A percentile compares a stretch with the other conserved stretches of the same genome.
phyloP scores from a whole-genome alignment of 2,329 filamentous ascomycete species.

The Paracoccidioides lutzii region DNA sequence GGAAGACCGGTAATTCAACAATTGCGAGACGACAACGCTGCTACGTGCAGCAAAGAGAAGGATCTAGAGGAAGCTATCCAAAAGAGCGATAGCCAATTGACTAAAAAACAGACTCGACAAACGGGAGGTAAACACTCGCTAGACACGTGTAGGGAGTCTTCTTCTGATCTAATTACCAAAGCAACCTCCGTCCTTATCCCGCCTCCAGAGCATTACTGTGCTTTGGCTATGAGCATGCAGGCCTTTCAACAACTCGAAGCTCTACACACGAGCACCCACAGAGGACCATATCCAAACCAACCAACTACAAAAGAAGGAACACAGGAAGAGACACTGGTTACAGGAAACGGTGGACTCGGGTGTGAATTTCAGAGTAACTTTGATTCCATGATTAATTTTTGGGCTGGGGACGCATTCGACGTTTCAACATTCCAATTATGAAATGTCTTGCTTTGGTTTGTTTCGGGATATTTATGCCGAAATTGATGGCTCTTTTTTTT shows the following conservation, averaged over 20 bases:
- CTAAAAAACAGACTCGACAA: background rate
- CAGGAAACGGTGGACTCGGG: background rate
- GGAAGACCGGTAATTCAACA: slow-evolving; percentile 1
- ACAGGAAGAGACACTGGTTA: background rate
- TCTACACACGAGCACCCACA: background rate
- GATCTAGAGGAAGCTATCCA: slow-evolving; percentile 5
- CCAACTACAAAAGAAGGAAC: background rate
- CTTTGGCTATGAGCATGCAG: background rate
- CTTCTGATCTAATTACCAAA: background rate
- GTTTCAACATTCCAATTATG: slow-evolving; percentile 2
- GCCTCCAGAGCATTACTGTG: slow-evolving; percentile 3
- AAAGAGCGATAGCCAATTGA: slow-evolving; percentile 2
- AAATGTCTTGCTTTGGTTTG: background rate
- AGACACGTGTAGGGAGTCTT: background rate
- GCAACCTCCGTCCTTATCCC: slow-evolving; percentile 3
- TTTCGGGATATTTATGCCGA: background rate
- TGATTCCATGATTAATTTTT: slow-evolving; percentile 8
- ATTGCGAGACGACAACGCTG: slow-evolving; percentile 4
- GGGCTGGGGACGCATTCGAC: background rate
- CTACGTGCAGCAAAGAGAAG: background rate
- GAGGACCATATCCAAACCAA: background rate
- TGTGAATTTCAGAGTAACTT: slow-evolving; percentile 4
- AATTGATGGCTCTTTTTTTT: background rate
- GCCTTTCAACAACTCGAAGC: slow-evolving; percentile 7
- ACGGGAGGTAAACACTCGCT: background rate